Evolutionary conservation across 2,329 filamentous ascomycete genomes (phyloP), one percentile per base, ranked within the genome.

Genomic region (Penicillium digitatum): DNA sequence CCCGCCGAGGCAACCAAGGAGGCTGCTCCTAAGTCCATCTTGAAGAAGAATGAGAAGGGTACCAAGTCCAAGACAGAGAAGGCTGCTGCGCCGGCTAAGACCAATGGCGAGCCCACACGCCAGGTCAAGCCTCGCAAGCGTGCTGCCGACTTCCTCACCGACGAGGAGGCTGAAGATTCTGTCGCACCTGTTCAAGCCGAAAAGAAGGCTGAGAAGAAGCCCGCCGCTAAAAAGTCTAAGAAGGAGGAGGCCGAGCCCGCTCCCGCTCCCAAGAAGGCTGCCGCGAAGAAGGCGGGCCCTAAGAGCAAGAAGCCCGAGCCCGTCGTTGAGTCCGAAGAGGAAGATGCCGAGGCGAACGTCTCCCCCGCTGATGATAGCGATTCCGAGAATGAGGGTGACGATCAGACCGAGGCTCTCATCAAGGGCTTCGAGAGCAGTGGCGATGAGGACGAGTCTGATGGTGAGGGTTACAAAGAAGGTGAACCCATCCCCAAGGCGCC

Each of bases 381-480:
- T 20, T 62, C 63, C n/a, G 60, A 65, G 44, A 70, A 66, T 8
- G 72, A 73, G 24, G 73, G 70, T 26, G 67, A 73, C 39, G 78
- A 79, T 59, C 79, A 81, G 59, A 82, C 80, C n/a, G 73, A 75
- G 31, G 79, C 76, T 20, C 71, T 83, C 24, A 73, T 83, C 58
- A 76, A 76, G 56, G 81, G 81, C 10, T 83, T 83, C 55, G 81
- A 83, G 68, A 81, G 78, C 62, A 79, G 77, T 48, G 76, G 73
- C 32, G 81, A 82, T 50, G 78, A 81, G 37, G 78, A 81, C 37
- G 78, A 78, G 34, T 75, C 73, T 40, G 73, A 69, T 27, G 76
- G 78, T 43, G 74, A 77, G 61, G 75, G 75, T 32, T 73, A 76
- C 45, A 78, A 82, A 58, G 64, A 74, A 24, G 72, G 75, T 37